These are phyloP conservation scores for Ophiosphaerella korrae DNA, from an alignment of 2,329 filamentous ascomycete species.

Conservation along the genomic window DNA sequence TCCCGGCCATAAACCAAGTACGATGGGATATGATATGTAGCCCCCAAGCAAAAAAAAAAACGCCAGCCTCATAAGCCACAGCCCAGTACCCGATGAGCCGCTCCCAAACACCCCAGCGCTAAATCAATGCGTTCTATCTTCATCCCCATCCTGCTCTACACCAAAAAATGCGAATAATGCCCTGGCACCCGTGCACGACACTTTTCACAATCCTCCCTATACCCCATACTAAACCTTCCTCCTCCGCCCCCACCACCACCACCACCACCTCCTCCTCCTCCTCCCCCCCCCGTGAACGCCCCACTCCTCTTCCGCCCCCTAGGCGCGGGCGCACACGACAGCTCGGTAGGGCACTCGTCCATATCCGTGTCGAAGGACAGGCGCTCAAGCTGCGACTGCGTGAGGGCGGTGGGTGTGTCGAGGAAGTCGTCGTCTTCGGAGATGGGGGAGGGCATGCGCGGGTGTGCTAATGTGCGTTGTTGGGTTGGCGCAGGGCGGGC, in stretches of 20 bases:
- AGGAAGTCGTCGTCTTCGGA: slow-evolving; percentile 47
- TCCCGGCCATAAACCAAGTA: no score
- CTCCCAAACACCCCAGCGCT: no score
- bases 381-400: slow-evolving; percentile 46
- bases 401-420: slow-evolving; percentile 43
- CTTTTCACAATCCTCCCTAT: slow-evolving; percentile 56
- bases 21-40: background rate
- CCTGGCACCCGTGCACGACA: slow-evolving; percentile 55
- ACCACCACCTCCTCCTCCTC: slow-evolving; percentile 16
- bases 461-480: no score
- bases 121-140: no score
- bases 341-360: slow-evolving; percentile 14
- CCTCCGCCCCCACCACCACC: no score
- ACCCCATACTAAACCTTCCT: slow-evolving; percentile 55
- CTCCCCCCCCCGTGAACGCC: slow-evolving; percentile 43
- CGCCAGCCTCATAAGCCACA: background rate
- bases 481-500: no score
- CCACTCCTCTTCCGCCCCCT: slow-evolving; percentile 47
- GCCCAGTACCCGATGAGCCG: no score
- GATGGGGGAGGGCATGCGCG: slow-evolving; percentile 48
- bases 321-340: slow-evolving; percentile 26
- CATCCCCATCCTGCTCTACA: background rate
- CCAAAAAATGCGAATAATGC: slow-evolving; percentile 56
- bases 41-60: background rate
- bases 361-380: slow-evolving; percentile 47